Evolutionary conservation across 768 basidiomycete genomes (phyloP), one percentile per base, ranked within the genome.

Genomic region (Coprinellus aureogranulatus): DNA sequence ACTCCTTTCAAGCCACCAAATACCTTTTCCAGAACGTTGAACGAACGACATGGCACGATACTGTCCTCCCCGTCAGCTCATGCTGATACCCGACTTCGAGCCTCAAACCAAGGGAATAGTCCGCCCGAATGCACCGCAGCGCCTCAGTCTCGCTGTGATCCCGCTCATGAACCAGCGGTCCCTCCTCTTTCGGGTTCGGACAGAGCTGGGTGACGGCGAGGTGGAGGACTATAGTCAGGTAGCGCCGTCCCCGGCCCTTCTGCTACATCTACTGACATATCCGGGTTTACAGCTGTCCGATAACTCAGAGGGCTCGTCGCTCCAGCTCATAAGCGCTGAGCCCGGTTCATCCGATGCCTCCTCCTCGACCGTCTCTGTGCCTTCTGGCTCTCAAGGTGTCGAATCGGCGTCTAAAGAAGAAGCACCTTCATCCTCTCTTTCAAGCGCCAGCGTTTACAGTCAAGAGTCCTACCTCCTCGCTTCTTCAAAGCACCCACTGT

Each of bases 101-200:
- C 49, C 49, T 18, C 49, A 51, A 37, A 51, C 49, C 16, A 30
- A 37, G n/a, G 49, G 49, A 4, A 51, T 51, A 9, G n/a, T 37
- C 18, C 49, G 49, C 8, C 28, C 27, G 11, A 51, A 20, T 27
- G 31, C 49, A n/a, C 30, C 27, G 34, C 41, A 44, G 41, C 49
- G 30, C 28, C 49, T 51, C 9, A 51, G 49, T 22, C 49, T 51
- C 28, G 46, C 46, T 22, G 46, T 48, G 6, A 30, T 14, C 9
- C 49, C 49, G 30, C 49, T 51, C 49, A 34, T 51, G 28, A 11
- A 11, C 28, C 49, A 51, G 31, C 49, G 49, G 4, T 51, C 49
- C 1, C 12, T 51, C 11, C 49, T 51, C 6, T 51, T 51, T 37
- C 49, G 49, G 16, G 30, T 51, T 18, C 49, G 28, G 22, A 51